These are phyloP conservation scores for Mycena albidolilacea DNA, from an alignment of 768 basidiomycete genomes.

Conservation along the genomic window DNA sequence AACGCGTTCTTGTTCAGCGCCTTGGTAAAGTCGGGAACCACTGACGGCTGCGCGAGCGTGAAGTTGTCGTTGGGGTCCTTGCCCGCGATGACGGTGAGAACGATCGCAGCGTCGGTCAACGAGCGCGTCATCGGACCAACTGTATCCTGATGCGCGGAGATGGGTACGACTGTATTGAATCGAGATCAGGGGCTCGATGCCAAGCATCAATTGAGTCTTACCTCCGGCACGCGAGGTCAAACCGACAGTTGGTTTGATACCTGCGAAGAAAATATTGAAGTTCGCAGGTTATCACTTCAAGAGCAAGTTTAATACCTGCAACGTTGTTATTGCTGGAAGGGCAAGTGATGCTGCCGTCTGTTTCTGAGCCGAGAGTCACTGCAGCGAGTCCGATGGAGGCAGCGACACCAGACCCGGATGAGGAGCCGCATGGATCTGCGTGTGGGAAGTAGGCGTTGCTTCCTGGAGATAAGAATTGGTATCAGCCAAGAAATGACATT, in stretches of 20 bases:
- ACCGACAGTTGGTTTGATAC: slow-evolving; percentile 74
- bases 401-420: slow-evolving; percentile 71
- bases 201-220: slow-evolving; percentile 37
- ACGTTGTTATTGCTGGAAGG: slow-evolving; percentile 68
- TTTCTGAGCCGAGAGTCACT: slow-evolving; percentile 65
- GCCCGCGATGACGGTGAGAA: slow-evolving; percentile 71
- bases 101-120: slow-evolving; percentile 67
- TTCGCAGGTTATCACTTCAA: no score
- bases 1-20: slow-evolving; percentile 66
- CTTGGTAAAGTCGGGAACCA: slow-evolving; percentile 69
- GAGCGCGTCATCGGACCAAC: slow-evolving; percentile 71
- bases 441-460: slow-evolving; percentile 66
- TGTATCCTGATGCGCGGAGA: slow-evolving; percentile 71
- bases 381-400: slow-evolving; percentile 67
- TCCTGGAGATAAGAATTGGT: slow-evolving; percentile 10
- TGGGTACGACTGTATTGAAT: slow-evolving; percentile 63
- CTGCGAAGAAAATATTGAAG: no score
- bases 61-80: slow-evolving; percentile 69
- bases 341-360: slow-evolving; percentile 69
- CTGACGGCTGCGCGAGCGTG: slow-evolving; percentile 65
- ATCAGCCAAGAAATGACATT: background rate
- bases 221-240: slow-evolving; percentile 74
- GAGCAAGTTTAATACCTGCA: slow-evolving; percentile 65
- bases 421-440: slow-evolving; percentile 71
- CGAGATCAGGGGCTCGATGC: background rate